These are phyloP conservation scores for Cutaneotrichosporon sp. DNA, from an alignment of 1,284 basidiomycete genomes.

Conservation along the genomic window DNA sequence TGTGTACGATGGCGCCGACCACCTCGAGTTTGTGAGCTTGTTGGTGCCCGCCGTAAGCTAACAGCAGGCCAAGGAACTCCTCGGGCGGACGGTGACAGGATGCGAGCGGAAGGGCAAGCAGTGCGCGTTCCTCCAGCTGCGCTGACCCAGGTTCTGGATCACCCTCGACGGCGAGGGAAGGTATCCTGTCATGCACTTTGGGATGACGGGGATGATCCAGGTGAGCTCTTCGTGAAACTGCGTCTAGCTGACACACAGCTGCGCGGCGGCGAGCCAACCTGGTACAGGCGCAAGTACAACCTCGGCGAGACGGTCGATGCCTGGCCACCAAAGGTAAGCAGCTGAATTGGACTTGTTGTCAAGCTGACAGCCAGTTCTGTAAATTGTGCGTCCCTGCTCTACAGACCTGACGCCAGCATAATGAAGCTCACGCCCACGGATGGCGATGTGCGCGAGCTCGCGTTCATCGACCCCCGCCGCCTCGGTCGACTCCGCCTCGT, in stretches of 20 bases:
- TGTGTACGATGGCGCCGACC: conserved; percentile 65
- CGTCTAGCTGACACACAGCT: conserved; percentile 56
- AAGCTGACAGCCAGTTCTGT: conserved; percentile 30
- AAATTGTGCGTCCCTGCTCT: conserved; percentile 39
- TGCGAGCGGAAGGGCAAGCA: conserved; percentile 75
- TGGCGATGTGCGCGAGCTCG: conserved; percentile 40
- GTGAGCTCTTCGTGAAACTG: conserved; percentile 48
- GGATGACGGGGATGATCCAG: conserved; percentile 79
- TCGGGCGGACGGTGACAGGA: conserved; percentile 62
- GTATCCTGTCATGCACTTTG: conserved; percentile 74
- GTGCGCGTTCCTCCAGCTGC: conserved; percentile 20
- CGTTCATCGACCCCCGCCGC: conserved; percentile 60
- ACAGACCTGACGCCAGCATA: conserved; percentile 51
- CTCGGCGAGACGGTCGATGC: conserved; percentile 57
- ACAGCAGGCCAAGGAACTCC: conserved; percentile 63
- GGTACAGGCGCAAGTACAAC: conserved; percentile 62
- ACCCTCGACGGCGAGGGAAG: conserved; percentile 65
- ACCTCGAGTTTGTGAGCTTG: conserved; percentile 67
- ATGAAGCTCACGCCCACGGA: conserved; percentile 40
- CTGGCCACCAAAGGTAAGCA: conserved; percentile 78
- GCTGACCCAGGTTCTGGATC: conserved; percentile 63
- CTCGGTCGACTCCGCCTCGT: conserved; percentile 71
- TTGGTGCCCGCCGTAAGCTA: not conserved
- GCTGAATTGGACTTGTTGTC: not conserved
- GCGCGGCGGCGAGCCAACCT: conserved; percentile 63